Evolutionary conservation across 2,329 filamentous ascomycete species (phyloP).

Genomic region (Tolypocladium paradoxum): DNA sequence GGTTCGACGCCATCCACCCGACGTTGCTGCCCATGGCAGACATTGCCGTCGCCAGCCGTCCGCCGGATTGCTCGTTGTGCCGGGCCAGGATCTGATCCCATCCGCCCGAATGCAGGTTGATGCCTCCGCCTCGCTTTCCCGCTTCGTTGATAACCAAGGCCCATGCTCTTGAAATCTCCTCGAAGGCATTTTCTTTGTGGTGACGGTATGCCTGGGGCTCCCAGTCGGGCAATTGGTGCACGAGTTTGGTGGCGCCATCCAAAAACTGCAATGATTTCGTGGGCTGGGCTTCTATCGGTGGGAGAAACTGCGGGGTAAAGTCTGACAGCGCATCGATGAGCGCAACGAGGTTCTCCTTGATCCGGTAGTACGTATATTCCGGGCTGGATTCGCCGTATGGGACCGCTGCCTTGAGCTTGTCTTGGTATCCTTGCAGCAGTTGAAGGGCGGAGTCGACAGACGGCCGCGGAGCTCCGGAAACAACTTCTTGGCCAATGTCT

Average conservation of each 20-base stretch:
- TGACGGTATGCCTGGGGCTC: constrained; percentile 79
- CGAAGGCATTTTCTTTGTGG: constrained; percentile 91
- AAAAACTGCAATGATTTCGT: constrained; percentile 76
- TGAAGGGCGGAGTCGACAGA: constrained; percentile 70
- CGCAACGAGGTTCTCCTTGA: constrained; percentile 68
- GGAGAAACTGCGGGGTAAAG: constrained; percentile 91
- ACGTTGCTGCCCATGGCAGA: constrained; percentile 64
- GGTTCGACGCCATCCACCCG: constrained; percentile 59
- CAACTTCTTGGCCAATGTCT: constrained; percentile 74
- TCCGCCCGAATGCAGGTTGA: constrained; percentile 76
- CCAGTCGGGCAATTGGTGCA: constrained; percentile 86
- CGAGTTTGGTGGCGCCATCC: constrained; percentile 79
- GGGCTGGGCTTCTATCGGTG: constrained; percentile 79
- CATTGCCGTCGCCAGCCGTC: constrained; percentile 70
- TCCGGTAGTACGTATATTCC: constrained; percentile 91
- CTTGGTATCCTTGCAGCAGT: constrained; percentile 74
- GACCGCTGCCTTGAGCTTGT: constrained; percentile 65
- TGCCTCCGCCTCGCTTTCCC: constrained; percentile 81
- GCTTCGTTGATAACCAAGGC: constrained; percentile 83
- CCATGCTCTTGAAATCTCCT: constrained; percentile 93
- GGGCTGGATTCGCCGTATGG: constrained; percentile 78
- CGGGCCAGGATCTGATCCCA: constrained; percentile 85
- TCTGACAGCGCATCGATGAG: constrained; percentile 85
- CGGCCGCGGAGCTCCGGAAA: constrained; percentile 75
- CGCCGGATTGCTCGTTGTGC: constrained; percentile 79